Percentiles rank a stretch among this genome's conserved stretches.
phyloP scores from a whole-genome alignment of 2,329 filamentous ascomycete genomes.

The Hypoxylon sp. region DNA sequence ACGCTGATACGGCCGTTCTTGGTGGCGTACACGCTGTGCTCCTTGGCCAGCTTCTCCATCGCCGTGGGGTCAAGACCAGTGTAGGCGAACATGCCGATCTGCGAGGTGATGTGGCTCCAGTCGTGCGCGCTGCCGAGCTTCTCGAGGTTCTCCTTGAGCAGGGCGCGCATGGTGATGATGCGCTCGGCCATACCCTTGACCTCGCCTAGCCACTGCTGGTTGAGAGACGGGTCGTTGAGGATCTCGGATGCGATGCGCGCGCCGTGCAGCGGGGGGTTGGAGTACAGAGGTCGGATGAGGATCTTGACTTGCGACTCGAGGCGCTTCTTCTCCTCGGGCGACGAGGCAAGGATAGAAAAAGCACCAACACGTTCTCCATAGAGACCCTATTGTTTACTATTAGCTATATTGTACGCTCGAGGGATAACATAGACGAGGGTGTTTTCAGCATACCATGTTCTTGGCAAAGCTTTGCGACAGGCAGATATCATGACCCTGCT shows the following conservation, averaged over 20 bases:
- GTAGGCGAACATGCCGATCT: conserved; percentile 99
- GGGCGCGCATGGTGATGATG: conserved; percentile 97
- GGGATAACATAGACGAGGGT: conserved; percentile 1
- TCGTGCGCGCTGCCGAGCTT: conserved; percentile 94
- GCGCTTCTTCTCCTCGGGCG: conserved; percentile 90
- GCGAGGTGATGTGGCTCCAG: conserved; percentile 98
- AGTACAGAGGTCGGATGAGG: conserved; percentile 95
- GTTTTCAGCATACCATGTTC: conserved; percentile 89
- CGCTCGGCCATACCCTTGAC: conserved; percentile 99
- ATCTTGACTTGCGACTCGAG: conserved; percentile 99
- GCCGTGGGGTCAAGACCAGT: conserved; percentile 90
- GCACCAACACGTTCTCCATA: conserved; percentile 98
- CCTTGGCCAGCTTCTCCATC: conserved; percentile 90
- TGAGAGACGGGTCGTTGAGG: conserved; percentile 82
- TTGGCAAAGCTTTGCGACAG: conserved; percentile 97
- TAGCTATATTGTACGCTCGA: too few relatives aligned
- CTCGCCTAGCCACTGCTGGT: conserved; percentile 94
- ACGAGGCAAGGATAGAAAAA: conserved; percentile 89
- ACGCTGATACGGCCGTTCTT: conserved; percentile 90
- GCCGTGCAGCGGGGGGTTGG: conserved; percentile 96
- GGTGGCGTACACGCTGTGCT: conserved; percentile 97
- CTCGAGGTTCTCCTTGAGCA: conserved; percentile 95
- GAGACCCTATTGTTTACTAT: conserved; percentile 87
- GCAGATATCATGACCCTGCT: conserved; percentile 87
- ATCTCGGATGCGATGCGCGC: conserved; percentile 93